phyloP scores from a whole-genome alignment of 1,139 yeast genomes.

The Entelexis sorbosivorans region DNA sequence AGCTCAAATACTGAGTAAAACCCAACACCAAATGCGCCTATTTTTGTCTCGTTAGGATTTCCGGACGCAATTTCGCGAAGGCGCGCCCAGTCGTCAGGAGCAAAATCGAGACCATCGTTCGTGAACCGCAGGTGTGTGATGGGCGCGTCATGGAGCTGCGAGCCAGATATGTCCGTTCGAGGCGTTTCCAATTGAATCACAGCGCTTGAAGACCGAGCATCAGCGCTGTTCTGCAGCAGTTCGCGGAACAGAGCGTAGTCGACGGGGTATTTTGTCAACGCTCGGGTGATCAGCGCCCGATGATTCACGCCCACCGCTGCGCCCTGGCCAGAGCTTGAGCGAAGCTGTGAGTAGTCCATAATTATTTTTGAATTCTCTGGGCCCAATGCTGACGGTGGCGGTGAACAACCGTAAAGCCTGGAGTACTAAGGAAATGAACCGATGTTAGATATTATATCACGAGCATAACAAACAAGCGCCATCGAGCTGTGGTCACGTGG shows the following conservation, averaged over 20 bases:
- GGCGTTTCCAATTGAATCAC: constrained; percentile 27
- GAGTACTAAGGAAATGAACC: no score
- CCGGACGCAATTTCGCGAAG: constrained; percentile 37
- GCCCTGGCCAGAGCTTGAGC: constrained; percentile 10
- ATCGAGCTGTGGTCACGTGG: neutral
- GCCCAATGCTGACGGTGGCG: neutral
- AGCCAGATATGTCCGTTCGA: constrained; percentile 15
- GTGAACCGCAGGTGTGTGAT: constrained; percentile 29
- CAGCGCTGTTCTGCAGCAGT: constrained; percentile 35
- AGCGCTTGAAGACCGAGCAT: constrained; percentile 33
- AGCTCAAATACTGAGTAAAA: constrained; percentile 96
- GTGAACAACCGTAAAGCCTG: no score
- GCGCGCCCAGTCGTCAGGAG: constrained; percentile 34
- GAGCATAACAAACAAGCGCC: neutral
- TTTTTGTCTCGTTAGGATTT: constrained; percentile 84
- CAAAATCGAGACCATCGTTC: constrained; percentile 33
- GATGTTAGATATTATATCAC: neutral
- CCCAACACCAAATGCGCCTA: constrained; percentile 99
- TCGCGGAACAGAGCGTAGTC: constrained; percentile 36
- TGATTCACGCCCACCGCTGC: constrained; percentile 34
- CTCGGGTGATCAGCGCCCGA: constrained; percentile 35
- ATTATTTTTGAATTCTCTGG: neutral
- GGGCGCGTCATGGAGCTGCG: constrained; percentile 26
- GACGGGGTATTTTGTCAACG: constrained; percentile 35
- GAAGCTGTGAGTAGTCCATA: constrained; percentile 19